phyloP scores from a whole-genome alignment of 257 asterid genomes.

The Lavandula angustifolia region DNA sequence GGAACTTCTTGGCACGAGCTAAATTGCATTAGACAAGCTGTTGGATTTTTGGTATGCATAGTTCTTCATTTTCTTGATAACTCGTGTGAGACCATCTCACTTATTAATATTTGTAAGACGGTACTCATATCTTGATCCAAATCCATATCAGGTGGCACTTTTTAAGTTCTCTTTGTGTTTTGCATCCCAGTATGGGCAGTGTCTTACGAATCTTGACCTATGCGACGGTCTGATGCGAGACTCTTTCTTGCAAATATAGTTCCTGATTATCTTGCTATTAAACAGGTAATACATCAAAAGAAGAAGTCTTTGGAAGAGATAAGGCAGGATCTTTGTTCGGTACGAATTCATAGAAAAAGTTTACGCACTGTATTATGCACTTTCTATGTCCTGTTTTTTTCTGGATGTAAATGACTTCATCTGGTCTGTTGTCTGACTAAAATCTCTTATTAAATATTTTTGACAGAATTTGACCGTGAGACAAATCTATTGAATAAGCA shows the following conservation, averaged over 20 bases:
- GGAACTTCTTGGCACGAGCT: constrained; percentile 99
- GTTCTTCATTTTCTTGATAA: constrained; percentile 25
- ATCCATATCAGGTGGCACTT: too few relatives aligned
- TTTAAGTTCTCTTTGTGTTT: too few relatives aligned
- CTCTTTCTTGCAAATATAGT: constrained; percentile 11
- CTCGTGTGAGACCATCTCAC: too few relatives aligned
- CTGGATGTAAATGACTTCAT: constrained; percentile 22
- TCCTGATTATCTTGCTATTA: constrained; percentile 20
- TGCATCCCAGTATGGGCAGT: too few relatives aligned
- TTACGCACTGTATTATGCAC: not conserved
- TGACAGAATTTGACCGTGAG: constrained; percentile 86
- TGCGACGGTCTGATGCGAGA: too few relatives aligned
- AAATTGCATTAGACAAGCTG: constrained; percentile 96
- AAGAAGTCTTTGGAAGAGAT: constrained; percentile 94
- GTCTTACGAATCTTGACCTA: too few relatives aligned
- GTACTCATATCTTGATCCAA: too few relatives aligned
- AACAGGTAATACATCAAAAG: constrained; percentile 96
- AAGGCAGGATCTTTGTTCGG: constrained; percentile 96
- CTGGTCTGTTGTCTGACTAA: constrained; percentile 20
- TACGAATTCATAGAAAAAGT: constrained; percentile 35
- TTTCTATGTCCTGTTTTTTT: not conserved
- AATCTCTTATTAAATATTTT: constrained; percentile 11
- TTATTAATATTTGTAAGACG: too few relatives aligned
- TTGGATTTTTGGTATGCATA: constrained; percentile 86
- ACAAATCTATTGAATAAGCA: constrained; percentile 93